A percentile compares a stretch with the other conserved stretches of the same genome.
Evolutionary conservation across 345 rosid genomes (phyloP).

Genomic region (rapeseed (Brassica napus)): Da-Ae NC_063434.1:29532501-29533000

Average conservation of each 20-base stretch:
- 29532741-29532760: conserved; percentile 53
- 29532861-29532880: conserved; percentile 99
- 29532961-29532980: no score
- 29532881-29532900: conserved; percentile 98
- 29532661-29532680: conserved; percentile 96
- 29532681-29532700: conserved; percentile 96
- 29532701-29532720: conserved; percentile 98
- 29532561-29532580: conserved; percentile 99
- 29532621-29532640: background rate
- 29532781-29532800: background rate
- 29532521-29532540: conserved; percentile 99
- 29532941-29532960: background rate
- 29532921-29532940: conserved; percentile 99
- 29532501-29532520: conserved; percentile 97
- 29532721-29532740: conserved; percentile 99
- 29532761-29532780: conserved; percentile 10
- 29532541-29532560: conserved; percentile 98
- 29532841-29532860: conserved; percentile 98
- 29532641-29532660: conserved; percentile 64
- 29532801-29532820: conserved; percentile 49
- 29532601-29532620: conserved; percentile 1
- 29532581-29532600: conserved; percentile 25
- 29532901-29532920: conserved; percentile 99
- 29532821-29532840: conserved; percentile 97
- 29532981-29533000: no score